phyloP scores from a whole-genome alignment of 208 protist species.

The Porcisia hertigi region DNA sequence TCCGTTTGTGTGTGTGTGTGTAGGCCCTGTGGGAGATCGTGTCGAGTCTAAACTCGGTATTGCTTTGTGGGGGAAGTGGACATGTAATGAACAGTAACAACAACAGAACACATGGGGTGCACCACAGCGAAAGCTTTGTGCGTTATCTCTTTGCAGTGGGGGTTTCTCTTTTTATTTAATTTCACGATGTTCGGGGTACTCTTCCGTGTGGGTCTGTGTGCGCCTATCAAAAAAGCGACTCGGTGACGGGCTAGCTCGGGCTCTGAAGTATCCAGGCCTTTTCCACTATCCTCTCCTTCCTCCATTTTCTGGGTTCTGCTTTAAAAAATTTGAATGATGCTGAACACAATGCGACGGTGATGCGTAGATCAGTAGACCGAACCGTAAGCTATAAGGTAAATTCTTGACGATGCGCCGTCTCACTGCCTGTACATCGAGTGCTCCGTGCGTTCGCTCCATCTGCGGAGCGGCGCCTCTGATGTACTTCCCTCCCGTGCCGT shows the following conservation, averaged over 20 bases:
- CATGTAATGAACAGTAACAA: too few species aligned
- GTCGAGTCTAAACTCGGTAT: too few species aligned
- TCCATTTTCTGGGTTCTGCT: neutral
- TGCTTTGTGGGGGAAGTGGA: too few species aligned
- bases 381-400: neutral
- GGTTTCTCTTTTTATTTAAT: too few species aligned
- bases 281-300: neutral
- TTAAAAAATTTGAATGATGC: too few species aligned
- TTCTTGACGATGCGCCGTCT: constrained; percentile 63
- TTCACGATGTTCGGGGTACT: too few species aligned
- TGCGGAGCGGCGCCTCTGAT: constrained; percentile 85
- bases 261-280: neutral
- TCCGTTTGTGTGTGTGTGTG: too few species aligned
- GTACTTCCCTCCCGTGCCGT: constrained; percentile 69
- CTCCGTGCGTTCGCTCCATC: constrained; percentile 61
- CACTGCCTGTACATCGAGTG: constrained; percentile 37
- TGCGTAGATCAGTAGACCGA: neutral
- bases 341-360: neutral
- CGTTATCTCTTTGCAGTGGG: too few species aligned
- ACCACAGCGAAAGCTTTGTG: too few species aligned
- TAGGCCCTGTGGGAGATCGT: too few species aligned
- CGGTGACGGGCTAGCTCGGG: neutral
- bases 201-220: neutral
- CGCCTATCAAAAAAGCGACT: neutral
- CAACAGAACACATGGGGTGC: too few species aligned